Conservation (phyloP, 257 asterid species). For the Rhazya stricta region DNA sequence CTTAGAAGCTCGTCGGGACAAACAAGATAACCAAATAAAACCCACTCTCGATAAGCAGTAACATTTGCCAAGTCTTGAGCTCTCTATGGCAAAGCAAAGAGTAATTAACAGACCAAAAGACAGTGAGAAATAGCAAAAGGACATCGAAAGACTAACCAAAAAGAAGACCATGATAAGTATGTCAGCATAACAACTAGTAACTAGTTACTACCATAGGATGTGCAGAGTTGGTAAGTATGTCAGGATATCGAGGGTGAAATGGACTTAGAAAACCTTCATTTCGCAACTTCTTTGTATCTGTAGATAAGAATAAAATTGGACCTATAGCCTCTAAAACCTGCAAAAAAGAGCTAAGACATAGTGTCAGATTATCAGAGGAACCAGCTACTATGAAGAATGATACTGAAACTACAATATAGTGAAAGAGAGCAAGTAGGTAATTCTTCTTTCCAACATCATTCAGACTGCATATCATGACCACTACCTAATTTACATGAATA, state of each 20-base stretch:
- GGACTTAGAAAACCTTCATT: constrained; percentile 98
- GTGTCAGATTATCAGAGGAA: neutral
- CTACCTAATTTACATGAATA: neutral
- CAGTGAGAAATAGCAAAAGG: constrained; percentile 18
- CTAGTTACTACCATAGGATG: constrained; percentile 82
- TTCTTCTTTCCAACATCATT: neutral
- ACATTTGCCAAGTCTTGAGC: constrained; percentile 99
- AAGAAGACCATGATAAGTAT: constrained; percentile 11
- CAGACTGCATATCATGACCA: neutral
- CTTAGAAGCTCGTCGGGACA: constrained; percentile 98
- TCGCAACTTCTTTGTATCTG: constrained; percentile 93
- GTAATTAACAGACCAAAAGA: constrained; percentile 8
- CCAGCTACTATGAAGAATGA: constrained; percentile 1
- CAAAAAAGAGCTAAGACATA: neutral
- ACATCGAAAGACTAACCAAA: constrained; percentile 13
- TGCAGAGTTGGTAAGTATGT: constrained; percentile 96
- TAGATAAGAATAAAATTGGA: constrained; percentile 84
- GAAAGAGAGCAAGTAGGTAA: neutral
- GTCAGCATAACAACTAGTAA: neutral
- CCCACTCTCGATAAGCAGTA: constrained; percentile 95
- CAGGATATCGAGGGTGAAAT: constrained; percentile 99
- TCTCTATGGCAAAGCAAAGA: constrained; percentile 50
- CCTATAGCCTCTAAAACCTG: constrained; percentile 99
- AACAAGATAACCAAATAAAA: constrained; percentile 89
- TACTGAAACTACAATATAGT: neutral